A percentile compares a stretch with the other conserved stretches of the same genome.
phyloP scores from a whole-genome alignment of 306 rosid species.

The Gastrolobium bilobum region DNA sequence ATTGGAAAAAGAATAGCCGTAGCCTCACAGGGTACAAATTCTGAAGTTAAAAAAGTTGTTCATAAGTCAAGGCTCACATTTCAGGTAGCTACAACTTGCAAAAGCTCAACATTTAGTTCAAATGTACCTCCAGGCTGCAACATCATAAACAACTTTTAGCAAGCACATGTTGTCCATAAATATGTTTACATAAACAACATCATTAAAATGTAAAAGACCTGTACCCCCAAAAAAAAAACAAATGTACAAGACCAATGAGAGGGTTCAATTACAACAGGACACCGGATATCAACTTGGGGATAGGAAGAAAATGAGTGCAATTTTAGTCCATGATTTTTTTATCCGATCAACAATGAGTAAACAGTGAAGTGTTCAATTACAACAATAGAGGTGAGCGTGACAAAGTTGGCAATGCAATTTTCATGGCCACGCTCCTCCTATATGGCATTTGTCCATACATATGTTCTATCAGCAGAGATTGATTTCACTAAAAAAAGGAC shows the following conservation, averaged over 20 bases:
- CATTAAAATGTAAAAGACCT: background rate
- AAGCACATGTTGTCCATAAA: background rate
- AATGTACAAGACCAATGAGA: background rate
- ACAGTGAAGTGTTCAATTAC: background rate
- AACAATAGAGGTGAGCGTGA: background rate
- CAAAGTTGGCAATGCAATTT: conserved; percentile 13
- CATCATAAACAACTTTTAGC: conserved; percentile 45
- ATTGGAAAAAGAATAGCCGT: conserved; percentile 13
- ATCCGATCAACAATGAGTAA: background rate
- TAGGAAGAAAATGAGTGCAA: background rate
- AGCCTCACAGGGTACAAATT: conserved; percentile 21
- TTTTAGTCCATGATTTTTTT: background rate
- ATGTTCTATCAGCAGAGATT: background rate
- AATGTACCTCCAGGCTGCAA: conserved; percentile 96
- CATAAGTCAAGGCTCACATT: conserved; percentile 49
- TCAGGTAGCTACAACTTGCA: conserved; percentile 66
- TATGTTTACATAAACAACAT: no score
- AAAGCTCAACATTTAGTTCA: conserved; percentile 87
- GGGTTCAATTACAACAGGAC: background rate
- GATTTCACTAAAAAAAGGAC: background rate
- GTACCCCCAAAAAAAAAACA: no score
- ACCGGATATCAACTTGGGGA: background rate
- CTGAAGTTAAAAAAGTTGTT: background rate
- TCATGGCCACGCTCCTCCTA: background rate
- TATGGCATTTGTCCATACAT: background rate